These are phyloP conservation scores for Ailanthus altissimus DNA, from an alignment of 345 rosid genomes.

Conservation along the genomic window DNA sequence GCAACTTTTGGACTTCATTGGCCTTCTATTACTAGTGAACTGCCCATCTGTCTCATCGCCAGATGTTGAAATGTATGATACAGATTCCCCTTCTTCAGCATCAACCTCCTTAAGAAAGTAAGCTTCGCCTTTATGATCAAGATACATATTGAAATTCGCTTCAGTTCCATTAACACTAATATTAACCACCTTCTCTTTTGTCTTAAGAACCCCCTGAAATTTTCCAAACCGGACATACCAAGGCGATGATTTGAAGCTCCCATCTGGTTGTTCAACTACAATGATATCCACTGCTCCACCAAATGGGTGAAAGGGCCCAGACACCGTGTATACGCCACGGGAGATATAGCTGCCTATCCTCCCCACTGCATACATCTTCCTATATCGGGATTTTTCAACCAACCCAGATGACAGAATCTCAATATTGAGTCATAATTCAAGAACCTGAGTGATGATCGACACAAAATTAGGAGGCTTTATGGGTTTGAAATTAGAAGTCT, in stretches of 20 bases:
- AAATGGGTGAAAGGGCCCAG: conserved; percentile 91
- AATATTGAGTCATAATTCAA: conserved; percentile 24
- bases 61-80: conserved; percentile 48
- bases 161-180: conserved; percentile 69
- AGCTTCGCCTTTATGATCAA: conserved; percentile 89
- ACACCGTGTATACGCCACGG: conserved; percentile 75
- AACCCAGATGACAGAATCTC: conserved; percentile 30
- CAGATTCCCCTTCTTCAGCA: conserved; percentile 48
- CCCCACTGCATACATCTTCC: conserved; percentile 74
- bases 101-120: conserved; percentile 72
- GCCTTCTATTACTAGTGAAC: conserved; percentile 35
- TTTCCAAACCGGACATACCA: conserved; percentile 95
- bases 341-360: conserved; percentile 86
- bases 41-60: conserved; percentile 56
- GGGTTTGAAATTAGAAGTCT: not conserved
- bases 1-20: conserved; percentile 51
- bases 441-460: conserved; percentile 15
- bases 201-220: conserved; percentile 93
- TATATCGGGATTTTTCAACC: conserved; percentile 19
- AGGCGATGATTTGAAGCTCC: conserved; percentile 94
- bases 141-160: conserved; percentile 72
- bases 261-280: conserved; percentile 94
- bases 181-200: conserved; percentile 60
- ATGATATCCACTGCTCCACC: conserved; percentile 98
- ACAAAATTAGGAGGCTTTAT: conserved; percentile 15